Base-by-base conservation (phyloP, 2,329 filamentous ascomycete species). In the Sporothrix schenckii region DNA sequence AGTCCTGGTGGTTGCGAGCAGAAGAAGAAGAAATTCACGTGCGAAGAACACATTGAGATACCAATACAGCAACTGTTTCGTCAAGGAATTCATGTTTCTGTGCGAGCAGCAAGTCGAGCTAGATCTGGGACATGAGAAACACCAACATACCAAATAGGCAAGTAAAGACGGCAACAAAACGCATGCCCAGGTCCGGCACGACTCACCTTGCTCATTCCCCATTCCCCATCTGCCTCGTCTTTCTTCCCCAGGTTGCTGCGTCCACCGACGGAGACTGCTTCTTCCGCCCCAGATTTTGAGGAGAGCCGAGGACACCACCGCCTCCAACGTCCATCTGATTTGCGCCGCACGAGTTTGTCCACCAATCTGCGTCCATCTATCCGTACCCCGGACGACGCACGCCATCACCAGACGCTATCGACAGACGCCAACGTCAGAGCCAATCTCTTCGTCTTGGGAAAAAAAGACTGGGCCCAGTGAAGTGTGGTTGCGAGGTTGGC, bases 401-500 rank as follows among this genome's bases (percentile, higher is more conserved):
- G 34, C 34, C 34, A 34, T 34, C 34, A 34, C 6, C 34, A 34
- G 34, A 54, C 52, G 52, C 52, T 24, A 30, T 11, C 30, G 30
- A 41, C 19, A 16, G 56, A 61, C 53, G 53, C n/a, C 56, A 44
- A 44, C 21, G 2, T 16, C 19, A 30, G 27, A 30, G 27, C 27
- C 27, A 30, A 30, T 30, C 27, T 30, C 27, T 30, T 30, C 27
- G 4, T 30, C 27, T 3, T 30, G 27, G 27, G 27, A 3, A 30
- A 4, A 30, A 4, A 30, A 30, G 27, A 5, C 27, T 30, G 27
- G 27, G 27, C 27, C 34, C 7, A 30, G 56, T 34, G 56, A 24
- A 56, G 24, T 21, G 21, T 30, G 34, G 21, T 27, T n/a, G 39
- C 30, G 56, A 60, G 34, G 75, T 19, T 41, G 56, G 19, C 30